phyloP scores from a whole-genome alignment of 1,284 basidiomycete genomes.

The Ustilago shanxiensis region DNA sequence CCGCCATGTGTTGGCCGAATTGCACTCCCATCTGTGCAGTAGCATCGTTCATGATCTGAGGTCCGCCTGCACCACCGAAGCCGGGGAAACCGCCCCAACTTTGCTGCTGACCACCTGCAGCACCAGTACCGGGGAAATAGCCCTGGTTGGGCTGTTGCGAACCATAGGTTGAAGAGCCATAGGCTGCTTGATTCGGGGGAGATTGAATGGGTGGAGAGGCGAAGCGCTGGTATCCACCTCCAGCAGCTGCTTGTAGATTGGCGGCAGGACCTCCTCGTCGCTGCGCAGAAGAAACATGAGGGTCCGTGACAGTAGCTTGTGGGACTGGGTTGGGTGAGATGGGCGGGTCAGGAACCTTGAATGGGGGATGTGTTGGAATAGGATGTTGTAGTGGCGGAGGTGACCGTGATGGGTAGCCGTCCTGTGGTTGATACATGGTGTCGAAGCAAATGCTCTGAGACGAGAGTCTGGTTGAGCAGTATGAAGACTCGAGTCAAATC shows the following conservation, averaged over 20 bases:
- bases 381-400: constrained; percentile 68
- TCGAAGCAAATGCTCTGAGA: neutral
- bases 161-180: constrained; percentile 16
- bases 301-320: constrained; percentile 33
- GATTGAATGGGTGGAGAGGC: constrained; percentile 49
- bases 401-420: constrained; percentile 43
- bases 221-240: constrained; percentile 53
- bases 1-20: constrained; percentile 89
- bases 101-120: constrained; percentile 18
- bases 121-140: constrained; percentile 27
- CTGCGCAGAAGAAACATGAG: constrained; percentile 40
- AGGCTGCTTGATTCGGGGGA: constrained; percentile 19
- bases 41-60: constrained; percentile 80
- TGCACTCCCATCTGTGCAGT: constrained; percentile 98
- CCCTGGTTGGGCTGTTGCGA: constrained; percentile 17
- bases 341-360: constrained; percentile 62
- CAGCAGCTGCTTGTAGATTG: constrained; percentile 32
- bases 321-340: constrained; percentile 50
- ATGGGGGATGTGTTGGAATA: constrained; percentile 67
- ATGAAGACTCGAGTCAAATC: neutral
- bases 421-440: constrained; percentile 55
- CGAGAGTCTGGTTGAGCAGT: too few relatives aligned
- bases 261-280: constrained; percentile 36
- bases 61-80: constrained; percentile 26
- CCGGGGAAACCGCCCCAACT: constrained; percentile 31